Evolutionary conservation across 208 protist species (phyloP).

Genomic region (Phytomonas serpens): DNA sequence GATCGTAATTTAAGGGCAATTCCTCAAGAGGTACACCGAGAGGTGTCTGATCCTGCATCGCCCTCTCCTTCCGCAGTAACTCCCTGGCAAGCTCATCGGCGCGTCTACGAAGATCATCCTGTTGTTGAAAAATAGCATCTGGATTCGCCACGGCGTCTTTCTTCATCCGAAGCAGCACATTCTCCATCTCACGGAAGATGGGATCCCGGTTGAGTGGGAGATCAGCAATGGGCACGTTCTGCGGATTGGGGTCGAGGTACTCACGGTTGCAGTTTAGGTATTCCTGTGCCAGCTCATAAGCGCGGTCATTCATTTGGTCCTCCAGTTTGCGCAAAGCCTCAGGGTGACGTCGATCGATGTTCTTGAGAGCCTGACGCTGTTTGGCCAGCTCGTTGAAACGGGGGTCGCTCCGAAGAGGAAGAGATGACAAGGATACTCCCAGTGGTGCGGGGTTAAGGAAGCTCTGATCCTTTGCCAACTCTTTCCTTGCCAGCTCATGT

Average conservation of each 20-base stretch:
- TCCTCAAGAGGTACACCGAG: slow-evolving; percentile 54
- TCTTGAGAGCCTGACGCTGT: slow-evolving; percentile 62
- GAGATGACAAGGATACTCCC: slow-evolving; percentile 58
- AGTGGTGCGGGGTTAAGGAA: slow-evolving; percentile 75
- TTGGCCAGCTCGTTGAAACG: slow-evolving; percentile 60
- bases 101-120: slow-evolving; percentile 62
- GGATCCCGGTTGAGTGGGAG: slow-evolving; percentile 62
- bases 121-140: slow-evolving; percentile 44
- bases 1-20: slow-evolving; percentile 66
- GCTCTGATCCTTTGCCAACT: slow-evolving; percentile 45
- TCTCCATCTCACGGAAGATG: slow-evolving; percentile 72
- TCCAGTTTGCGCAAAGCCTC: slow-evolving; percentile 42
- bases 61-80: slow-evolving; percentile 53
- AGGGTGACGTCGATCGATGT: slow-evolving; percentile 26
- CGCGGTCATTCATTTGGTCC: slow-evolving; percentile 72
- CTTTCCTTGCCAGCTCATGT: slow-evolving; percentile 46
- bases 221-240: slow-evolving; percentile 51
- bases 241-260: slow-evolving; percentile 56
- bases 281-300: slow-evolving; percentile 45
- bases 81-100: slow-evolving; percentile 57
- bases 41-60: slow-evolving; percentile 59
- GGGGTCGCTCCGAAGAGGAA: slow-evolving; percentile 52
- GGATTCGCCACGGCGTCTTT: slow-evolving; percentile 49
- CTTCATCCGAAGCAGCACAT: slow-evolving; percentile 46
- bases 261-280: slow-evolving; percentile 57